Evolutionary conservation across 768 basidiomycete species (phyloP).

Genomic region (Hygrophorus russula): DNA sequence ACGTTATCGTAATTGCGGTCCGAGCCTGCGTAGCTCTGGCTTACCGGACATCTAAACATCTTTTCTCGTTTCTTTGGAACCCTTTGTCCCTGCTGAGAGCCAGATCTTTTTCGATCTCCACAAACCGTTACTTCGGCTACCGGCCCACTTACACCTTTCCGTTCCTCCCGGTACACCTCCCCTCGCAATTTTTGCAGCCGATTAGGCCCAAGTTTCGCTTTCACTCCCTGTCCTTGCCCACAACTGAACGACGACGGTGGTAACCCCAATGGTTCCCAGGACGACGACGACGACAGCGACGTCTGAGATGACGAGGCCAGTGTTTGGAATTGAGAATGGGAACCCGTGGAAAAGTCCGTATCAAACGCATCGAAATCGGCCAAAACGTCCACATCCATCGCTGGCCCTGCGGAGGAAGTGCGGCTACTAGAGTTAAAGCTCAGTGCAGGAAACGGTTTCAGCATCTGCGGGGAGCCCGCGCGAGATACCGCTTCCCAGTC

Average conservation of each 20-base stretch:
- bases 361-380: constrained; percentile 1
- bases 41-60: constrained; percentile 37
- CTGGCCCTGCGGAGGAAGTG: not conserved
- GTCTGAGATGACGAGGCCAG: not conserved
- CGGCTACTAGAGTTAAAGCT: not conserved
- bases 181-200: not conserved
- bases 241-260: constrained; percentile 1
- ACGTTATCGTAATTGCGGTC: not conserved
- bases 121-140: too few species aligned
- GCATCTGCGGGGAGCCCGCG: not conserved
- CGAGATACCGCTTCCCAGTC: not conserved
- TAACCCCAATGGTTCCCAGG: not conserved
- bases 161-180: not conserved
- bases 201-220: not conserved
- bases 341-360: not conserved
- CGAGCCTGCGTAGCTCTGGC: constrained; percentile 11
- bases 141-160: not conserved
- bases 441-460: too few species aligned
- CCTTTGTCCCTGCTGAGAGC: not conserved
- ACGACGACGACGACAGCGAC: not conserved
- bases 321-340: not conserved
- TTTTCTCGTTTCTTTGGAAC: constrained; percentile 26
- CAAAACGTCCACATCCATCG: not conserved
- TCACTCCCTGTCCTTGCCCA: not conserved
- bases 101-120: too few species aligned